Percentiles rank a stretch among this genome's conserved stretches.
These are phyloP conservation scores for Penicillium sp. DNA, from an alignment of 2,329 filamentous ascomycete species.

Conservation along the genomic window DNA sequence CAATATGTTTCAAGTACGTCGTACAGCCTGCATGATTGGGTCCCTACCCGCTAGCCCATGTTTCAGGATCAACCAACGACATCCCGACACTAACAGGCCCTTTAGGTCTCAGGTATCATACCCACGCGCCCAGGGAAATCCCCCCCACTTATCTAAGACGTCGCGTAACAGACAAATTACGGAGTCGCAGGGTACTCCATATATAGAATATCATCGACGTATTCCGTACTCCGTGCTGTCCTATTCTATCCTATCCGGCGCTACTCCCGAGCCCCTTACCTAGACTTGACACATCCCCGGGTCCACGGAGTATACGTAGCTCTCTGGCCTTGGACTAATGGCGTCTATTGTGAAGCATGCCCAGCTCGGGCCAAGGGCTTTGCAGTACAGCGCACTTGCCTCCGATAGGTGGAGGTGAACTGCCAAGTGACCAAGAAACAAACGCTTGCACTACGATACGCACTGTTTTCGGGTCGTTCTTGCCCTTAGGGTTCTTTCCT, in stretches of 20 bases:
- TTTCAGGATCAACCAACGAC: slow-evolving; percentile 19
- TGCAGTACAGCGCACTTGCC: neutral
- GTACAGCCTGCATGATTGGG: slow-evolving; percentile 17
- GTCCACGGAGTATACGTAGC: neutral
- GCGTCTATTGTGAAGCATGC: slow-evolving; percentile 8
- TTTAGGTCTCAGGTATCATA: slow-evolving; percentile 12
- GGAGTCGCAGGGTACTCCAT: neutral
- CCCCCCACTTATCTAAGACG: slow-evolving; percentile 18
- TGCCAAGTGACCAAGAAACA: slow-evolving; percentile 12
- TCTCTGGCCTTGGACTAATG: slow-evolving; percentile 5
- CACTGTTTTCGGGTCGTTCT: neutral
- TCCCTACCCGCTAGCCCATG: slow-evolving; percentile 15
- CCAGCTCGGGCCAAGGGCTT: slow-evolving; percentile 16
- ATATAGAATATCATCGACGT: neutral
- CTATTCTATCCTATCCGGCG: neutral
- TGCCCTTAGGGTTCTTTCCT: neutral
- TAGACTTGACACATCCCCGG: slow-evolving; percentile 13
- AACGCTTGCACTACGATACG: slow-evolving; percentile 4
- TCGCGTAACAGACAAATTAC: slow-evolving; percentile 20
- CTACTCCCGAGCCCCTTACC: slow-evolving; percentile 7
- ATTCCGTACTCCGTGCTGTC: neutral
- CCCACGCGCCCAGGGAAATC: slow-evolving; percentile 14
- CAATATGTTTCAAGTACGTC: slow-evolving; percentile 16
- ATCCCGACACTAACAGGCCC: neutral
- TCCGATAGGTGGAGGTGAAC: slow-evolving; percentile 17